Conservation (phyloP, 2,329 filamentous ascomycete species). For the Sclerotinia subarctica region DNA sequence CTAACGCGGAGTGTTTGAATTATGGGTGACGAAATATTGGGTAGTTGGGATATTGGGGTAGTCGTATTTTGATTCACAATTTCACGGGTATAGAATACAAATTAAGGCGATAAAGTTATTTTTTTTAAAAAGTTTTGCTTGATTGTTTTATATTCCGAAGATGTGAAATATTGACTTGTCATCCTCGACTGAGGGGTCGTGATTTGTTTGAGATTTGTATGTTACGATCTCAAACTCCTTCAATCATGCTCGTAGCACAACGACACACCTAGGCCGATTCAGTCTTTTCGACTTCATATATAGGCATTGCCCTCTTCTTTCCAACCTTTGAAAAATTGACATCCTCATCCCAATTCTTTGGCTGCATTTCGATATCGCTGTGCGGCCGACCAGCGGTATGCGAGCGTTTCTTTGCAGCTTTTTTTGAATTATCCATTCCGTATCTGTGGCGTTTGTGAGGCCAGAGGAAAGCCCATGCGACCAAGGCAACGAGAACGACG, state of each 20-base stretch:
- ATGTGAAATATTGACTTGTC: background rate
- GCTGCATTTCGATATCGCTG: slow-evolving; percentile 13
- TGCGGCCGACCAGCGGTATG: slow-evolving; percentile 14
- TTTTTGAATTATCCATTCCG: background rate
- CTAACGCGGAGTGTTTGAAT: too few relatives aligned
- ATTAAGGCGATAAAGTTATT: background rate
- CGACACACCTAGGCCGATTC: background rate
- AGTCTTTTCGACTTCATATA: background rate
- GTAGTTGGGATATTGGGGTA: background rate
- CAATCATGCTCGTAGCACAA: slow-evolving; percentile 1
- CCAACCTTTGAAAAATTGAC: background rate
- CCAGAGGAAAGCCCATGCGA: slow-evolving; percentile 14
- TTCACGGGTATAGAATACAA: background rate
- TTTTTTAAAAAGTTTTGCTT: background rate
- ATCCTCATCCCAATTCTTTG: background rate
- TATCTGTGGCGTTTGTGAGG: slow-evolving; percentile 5
- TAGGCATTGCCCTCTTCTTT: background rate
- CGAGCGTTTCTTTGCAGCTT: slow-evolving; percentile 4
- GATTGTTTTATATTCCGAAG: background rate
- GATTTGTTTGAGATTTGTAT: background rate
- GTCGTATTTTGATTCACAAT: background rate
- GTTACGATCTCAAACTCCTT: background rate
- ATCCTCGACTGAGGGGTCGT: background rate
- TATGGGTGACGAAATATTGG: too few relatives aligned
- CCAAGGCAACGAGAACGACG: background rate